Conservation (phyloP, 192 early-diverging fungal species). For the Dissophora ornata region DNA sequence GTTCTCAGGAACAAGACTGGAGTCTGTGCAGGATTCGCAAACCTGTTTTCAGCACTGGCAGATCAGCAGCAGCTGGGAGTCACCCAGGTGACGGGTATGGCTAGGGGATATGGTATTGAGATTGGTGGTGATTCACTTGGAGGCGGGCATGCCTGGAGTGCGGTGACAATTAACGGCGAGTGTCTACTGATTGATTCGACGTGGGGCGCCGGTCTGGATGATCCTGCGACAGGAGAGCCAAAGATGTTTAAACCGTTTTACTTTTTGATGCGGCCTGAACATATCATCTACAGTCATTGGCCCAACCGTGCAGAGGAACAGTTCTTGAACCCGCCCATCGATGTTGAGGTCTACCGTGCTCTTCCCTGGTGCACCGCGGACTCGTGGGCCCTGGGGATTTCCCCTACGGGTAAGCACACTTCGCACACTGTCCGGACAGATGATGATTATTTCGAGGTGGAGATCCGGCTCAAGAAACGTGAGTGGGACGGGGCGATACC, state of each 20-base stretch:
- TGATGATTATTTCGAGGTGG: conserved; percentile 35
- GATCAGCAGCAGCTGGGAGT: conserved; percentile 47
- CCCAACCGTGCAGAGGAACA: conserved; percentile 57
- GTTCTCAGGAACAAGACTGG: conserved; percentile 51
- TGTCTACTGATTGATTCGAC: conserved; percentile 66
- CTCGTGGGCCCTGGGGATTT: conserved; percentile 21
- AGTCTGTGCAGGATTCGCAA: conserved; percentile 68
- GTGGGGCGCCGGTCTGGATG: conserved; percentile 59
- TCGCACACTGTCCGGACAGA: conserved; percentile 17
- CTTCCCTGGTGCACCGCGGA: not conserved
- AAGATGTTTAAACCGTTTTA: conserved; percentile 57
- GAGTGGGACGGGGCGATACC: not conserved
- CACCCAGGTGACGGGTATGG: conserved; percentile 53
- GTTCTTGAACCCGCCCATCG: conserved; percentile 56
- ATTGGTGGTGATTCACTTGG: conserved; percentile 30
- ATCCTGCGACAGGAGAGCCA: conserved; percentile 2
- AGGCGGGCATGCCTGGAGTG: conserved; percentile 65
- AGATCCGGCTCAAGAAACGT: conserved; percentile 19
- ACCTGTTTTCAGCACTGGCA: conserved; percentile 59
- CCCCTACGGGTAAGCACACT: not conserved
- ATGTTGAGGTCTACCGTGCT: conserved; percentile 12
- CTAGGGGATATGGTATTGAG: conserved; percentile 55
- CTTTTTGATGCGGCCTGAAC: conserved; percentile 58
- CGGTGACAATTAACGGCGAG: conserved; percentile 59
- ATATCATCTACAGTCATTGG: conserved; percentile 64